These are phyloP conservation scores for Trichosporon faecale DNA, from an alignment of 1,284 basidiomycete genomes.

Conservation along the genomic window DNA sequence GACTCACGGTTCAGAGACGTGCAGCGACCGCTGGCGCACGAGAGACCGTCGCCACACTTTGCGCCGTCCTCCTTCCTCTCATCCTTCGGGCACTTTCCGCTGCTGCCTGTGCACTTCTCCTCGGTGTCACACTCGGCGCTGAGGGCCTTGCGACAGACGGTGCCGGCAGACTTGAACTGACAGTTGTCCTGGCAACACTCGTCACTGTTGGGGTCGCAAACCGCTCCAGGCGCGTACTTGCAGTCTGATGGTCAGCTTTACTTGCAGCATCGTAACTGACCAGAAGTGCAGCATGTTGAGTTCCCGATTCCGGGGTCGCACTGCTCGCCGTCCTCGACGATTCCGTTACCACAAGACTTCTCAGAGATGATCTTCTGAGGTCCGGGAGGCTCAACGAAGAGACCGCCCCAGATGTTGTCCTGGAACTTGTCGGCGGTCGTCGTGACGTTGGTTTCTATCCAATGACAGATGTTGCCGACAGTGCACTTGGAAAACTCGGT, in stretches of 20 bases:
- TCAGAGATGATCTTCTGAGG: constrained; percentile 40
- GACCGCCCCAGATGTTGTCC: constrained; percentile 5
- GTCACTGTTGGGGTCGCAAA: constrained; percentile 75
- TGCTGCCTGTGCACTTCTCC: constrained; percentile 77
- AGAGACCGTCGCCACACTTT: constrained; percentile 66
- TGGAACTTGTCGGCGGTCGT: constrained; percentile 1
- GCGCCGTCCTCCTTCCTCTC: constrained; percentile 64
- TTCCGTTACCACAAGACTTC: constrained; percentile 53
- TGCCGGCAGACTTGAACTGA: constrained; percentile 61
- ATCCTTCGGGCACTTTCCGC: constrained; percentile 70
- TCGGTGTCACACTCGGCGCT: constrained; percentile 68
- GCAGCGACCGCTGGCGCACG: constrained; percentile 77
- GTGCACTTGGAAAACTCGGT: constrained; percentile 72
- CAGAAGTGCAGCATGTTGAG: constrained; percentile 69
- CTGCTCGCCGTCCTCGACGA: constrained; percentile 65
- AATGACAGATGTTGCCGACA: constrained; percentile 80
- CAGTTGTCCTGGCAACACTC: constrained; percentile 73
- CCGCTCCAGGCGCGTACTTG: constrained; percentile 67
- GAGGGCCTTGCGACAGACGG: constrained; percentile 67
- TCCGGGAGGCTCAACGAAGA: constrained; percentile 5
- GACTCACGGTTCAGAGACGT: constrained; percentile 68
- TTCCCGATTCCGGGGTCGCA: constrained; percentile 75
- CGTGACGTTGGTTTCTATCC: background rate
- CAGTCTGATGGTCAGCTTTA: constrained; percentile 52
- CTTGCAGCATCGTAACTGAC: constrained; percentile 47